Conservation (phyloP, 139 green algal genomes). For the Eudorina sp. region DNA sequence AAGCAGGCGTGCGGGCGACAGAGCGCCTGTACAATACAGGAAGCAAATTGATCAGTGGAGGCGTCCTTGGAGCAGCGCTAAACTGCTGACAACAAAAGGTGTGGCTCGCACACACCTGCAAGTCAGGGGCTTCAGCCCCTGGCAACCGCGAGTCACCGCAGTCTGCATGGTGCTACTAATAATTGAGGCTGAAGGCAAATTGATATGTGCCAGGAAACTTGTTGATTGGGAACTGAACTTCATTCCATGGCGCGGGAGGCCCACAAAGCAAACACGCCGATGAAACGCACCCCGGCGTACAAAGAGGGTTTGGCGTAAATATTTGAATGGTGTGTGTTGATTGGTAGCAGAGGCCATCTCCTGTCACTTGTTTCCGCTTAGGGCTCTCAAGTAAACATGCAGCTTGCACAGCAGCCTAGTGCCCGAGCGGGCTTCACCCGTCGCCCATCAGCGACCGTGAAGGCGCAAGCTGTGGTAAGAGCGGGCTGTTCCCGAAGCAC, state of each 20-base stretch:
- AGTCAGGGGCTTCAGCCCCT: neutral
- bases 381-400: conserved; percentile 2
- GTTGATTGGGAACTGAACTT: neutral
- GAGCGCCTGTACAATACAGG: conserved; percentile 22
- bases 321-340: no score
- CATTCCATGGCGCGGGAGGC: neutral
- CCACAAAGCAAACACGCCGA: conserved; percentile 10
- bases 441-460: neutral
- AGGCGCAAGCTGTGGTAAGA: conserved; percentile 35
- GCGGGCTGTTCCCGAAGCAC: neutral
- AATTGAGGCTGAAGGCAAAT: neutral
- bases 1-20: neutral
- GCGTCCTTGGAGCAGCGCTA: neutral
- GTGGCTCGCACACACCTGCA: conserved; percentile 4
- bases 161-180: conserved; percentile 29
- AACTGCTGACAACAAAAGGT: no score
- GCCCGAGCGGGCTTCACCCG: neutral
- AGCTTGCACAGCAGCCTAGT: neutral
- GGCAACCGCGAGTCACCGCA: neutral
- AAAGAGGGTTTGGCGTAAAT: no score
- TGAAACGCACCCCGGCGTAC: no score
- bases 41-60: neutral
- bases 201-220: neutral
- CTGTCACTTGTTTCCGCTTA: no score
- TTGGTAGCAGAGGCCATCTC: no score